phyloP scores from a whole-genome alignment of 2,329 filamentous ascomycete species.

The Aureobasidium sp. region DNA sequence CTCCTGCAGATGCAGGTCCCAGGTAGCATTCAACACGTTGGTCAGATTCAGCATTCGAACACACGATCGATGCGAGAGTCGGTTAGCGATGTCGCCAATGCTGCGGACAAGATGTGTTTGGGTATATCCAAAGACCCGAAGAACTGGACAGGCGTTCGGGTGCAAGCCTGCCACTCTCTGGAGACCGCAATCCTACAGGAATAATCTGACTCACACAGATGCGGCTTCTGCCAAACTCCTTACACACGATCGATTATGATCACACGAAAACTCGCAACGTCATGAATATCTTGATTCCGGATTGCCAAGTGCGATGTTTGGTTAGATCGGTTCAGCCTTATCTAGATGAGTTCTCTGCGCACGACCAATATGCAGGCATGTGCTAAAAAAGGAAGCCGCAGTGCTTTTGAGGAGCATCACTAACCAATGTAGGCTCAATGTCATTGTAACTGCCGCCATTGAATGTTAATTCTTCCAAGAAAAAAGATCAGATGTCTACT shows the following conservation, averaged over 20 bases:
- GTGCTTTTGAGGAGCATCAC: background rate
- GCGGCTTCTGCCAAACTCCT: background rate
- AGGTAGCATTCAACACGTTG: background rate
- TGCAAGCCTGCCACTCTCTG: background rate
- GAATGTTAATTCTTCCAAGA: background rate
- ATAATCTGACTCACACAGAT: background rate
- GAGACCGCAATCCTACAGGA: background rate
- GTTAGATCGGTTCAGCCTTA: background rate
- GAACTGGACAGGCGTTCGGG: background rate
- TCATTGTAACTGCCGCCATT: conserved; percentile 2
- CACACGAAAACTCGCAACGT: background rate
- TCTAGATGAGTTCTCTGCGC: background rate
- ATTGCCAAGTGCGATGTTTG: background rate
- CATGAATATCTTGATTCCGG: background rate
- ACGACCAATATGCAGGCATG: background rate
- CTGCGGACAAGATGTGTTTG: conserved; percentile 5
- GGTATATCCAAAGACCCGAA: background rate
- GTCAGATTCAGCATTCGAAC: background rate
- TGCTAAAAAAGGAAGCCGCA: background rate
- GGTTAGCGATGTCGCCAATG: background rate
- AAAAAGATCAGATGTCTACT: background rate
- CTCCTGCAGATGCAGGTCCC: conserved; percentile 5
- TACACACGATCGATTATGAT: background rate
- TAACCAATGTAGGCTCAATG: background rate
- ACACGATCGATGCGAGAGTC: background rate